phyloP scores from a whole-genome alignment of 345 rosid species.

The Lumnitzera racemosa region DNA sequence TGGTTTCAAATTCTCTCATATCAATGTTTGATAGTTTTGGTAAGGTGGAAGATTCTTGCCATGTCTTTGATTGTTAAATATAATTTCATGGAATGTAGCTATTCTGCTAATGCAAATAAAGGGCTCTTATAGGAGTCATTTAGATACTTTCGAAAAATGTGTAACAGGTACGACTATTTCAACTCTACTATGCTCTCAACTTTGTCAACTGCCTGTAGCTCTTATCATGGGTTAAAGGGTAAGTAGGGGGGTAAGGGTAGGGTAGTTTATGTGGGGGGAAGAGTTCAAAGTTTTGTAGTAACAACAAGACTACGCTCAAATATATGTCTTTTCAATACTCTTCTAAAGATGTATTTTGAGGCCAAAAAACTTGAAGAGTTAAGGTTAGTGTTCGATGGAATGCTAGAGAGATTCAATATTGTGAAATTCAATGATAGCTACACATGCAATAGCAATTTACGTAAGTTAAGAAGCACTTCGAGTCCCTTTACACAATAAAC shows the following conservation, averaged over 20 bases:
- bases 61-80: constrained; percentile 49
- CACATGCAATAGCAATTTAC: constrained; percentile 17
- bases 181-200: constrained; percentile 64
- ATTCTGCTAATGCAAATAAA: constrained; percentile 49
- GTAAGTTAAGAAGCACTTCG: too few relatives aligned
- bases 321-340: constrained; percentile 54
- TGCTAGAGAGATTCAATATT: constrained; percentile 59
- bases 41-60: constrained; percentile 32
- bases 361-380: constrained; percentile 51
- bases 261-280: constrained; percentile 30
- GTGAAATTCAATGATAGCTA: constrained; percentile 71
- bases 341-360: constrained; percentile 65
- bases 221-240: constrained; percentile 49
- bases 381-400: constrained; percentile 49
- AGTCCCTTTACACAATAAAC: too few relatives aligned
- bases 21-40: constrained; percentile 64
- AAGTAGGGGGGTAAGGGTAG: too few relatives aligned
- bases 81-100: constrained; percentile 79
- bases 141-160: constrained; percentile 45
- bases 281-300: constrained; percentile 54
- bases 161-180: constrained; percentile 31
- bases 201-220: constrained; percentile 49
- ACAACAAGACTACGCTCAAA: constrained; percentile 48
- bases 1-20: constrained; percentile 64
- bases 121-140: constrained; percentile 41